These are phyloP conservation scores for Trametes sanguinea DNA, from an alignment of 768 basidiomycete genomes.

Conservation along the genomic window DNA sequence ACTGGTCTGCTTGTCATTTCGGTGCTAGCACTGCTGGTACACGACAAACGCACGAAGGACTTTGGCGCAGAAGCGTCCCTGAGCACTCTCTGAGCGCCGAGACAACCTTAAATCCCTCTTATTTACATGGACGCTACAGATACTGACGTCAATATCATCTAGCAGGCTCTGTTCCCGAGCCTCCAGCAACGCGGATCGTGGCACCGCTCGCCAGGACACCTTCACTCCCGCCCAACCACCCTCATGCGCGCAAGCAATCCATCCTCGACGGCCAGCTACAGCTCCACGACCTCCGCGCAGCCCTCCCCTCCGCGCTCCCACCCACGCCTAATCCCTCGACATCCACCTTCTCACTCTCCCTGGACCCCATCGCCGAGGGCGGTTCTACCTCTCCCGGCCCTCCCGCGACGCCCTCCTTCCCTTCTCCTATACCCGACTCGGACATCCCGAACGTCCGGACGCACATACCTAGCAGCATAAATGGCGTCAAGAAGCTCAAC, in stretches of 20 bases:
- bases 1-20: too few species aligned
- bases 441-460: slow-evolving; percentile 20
- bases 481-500: slow-evolving; percentile 25
- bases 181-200: slow-evolving; percentile 23
- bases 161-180: slow-evolving; percentile 13
- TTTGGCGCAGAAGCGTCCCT: too few species aligned
- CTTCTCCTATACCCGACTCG: slow-evolving; percentile 24
- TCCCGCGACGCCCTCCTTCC: slow-evolving; percentile 31
- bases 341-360: slow-evolving; percentile 36
- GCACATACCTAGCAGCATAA: slow-evolving; percentile 16
- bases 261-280: slow-evolving; percentile 53
- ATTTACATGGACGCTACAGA: too few species aligned
- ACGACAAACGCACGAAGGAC: too few species aligned
- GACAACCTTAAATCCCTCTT: too few species aligned
- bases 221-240: slow-evolving; percentile 60
- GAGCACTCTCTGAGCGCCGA: too few species aligned
- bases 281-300: slow-evolving; percentile 29
- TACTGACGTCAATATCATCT: not conserved
- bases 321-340: slow-evolving; percentile 34
- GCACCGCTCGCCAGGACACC: slow-evolving; percentile 47
- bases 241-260: slow-evolving; percentile 78
- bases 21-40: too few species aligned
- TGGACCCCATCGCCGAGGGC: slow-evolving; percentile 38
- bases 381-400: slow-evolving; percentile 29
- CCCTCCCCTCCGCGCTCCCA: slow-evolving; percentile 21